Percentiles rank a stretch among this genome's conserved stretches.
These are phyloP conservation scores for Ophiostoma piceae DNA, from an alignment of 2,329 filamentous ascomycete genomes.

Conservation along the genomic window DNA sequence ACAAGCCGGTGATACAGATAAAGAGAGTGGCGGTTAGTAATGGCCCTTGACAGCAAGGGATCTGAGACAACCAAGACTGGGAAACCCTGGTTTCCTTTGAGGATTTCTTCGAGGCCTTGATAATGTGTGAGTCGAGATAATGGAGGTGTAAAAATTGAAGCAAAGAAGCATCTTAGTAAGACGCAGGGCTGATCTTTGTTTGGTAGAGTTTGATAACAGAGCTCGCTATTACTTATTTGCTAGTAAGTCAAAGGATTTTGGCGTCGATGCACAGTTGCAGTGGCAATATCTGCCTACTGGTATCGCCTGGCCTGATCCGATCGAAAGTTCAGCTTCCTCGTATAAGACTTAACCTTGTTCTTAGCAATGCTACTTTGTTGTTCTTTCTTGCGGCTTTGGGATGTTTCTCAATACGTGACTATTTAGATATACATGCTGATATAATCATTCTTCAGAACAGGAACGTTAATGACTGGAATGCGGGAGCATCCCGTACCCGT, in stretches of 20 bases:
- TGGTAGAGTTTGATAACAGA: neutral
- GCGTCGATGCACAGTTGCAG: neutral
- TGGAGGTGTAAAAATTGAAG: neutral
- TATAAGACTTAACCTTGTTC: neutral
- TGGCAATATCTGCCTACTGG: neutral
- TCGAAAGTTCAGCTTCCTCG: slow-evolving; percentile 2
- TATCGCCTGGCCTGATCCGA: neutral
- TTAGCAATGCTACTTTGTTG: neutral
- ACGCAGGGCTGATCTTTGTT: neutral
- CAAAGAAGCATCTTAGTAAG: neutral
- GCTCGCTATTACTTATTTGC: neutral
- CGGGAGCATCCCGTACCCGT: slow-evolving; percentile 10
- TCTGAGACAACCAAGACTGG: neutral
- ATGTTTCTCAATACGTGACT: too few relatives aligned
- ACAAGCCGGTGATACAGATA: neutral
- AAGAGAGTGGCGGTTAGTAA: neutral
- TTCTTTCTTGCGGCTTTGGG: too few relatives aligned
- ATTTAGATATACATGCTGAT: too few relatives aligned
- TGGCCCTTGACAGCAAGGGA: neutral
- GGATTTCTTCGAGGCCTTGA: neutral
- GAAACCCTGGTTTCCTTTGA: neutral
- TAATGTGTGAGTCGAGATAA: neutral
- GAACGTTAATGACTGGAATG: neutral
- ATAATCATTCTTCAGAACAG: neutral
- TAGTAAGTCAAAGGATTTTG: neutral